A percentile compares a stretch with the other conserved stretches of the same genome.
Conservation (phyloP, 2,329 filamentous ascomycete genomes). For the Cladosporium sp. region DNA sequence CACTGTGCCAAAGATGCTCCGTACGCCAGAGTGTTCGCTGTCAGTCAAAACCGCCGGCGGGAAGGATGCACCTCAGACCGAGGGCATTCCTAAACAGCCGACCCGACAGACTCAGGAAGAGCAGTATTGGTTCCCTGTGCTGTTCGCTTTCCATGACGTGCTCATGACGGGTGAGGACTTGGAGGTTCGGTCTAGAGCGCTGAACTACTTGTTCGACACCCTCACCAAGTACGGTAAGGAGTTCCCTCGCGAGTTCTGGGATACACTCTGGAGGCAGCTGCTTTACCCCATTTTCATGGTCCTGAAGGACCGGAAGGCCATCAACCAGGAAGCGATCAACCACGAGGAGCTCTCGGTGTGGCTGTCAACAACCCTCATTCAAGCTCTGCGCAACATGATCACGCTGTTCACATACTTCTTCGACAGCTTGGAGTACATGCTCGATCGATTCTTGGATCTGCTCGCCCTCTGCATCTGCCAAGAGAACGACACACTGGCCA, state of each 20-base stretch:
- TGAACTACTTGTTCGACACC: slow-evolving; percentile 96
- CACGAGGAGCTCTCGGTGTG: slow-evolving; percentile 97
- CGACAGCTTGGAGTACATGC: slow-evolving; percentile 91
- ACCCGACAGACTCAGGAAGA: slow-evolving; percentile 87
- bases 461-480: slow-evolving; percentile 96
- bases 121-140: slow-evolving; percentile 96
- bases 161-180: slow-evolving; percentile 98
- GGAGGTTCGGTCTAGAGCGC: slow-evolving; percentile 80
- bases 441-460: slow-evolving; percentile 93
- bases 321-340: slow-evolving; percentile 91
- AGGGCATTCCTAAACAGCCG: slow-evolving; percentile 57
- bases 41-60: slow-evolving; percentile 56
- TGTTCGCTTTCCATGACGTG: slow-evolving; percentile 98
- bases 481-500: slow-evolving; percentile 96
- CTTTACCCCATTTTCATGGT: slow-evolving; percentile 99
- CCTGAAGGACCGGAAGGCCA: slow-evolving; percentile 79
- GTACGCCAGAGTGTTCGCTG: slow-evolving; percentile 89
- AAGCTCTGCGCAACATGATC: slow-evolving; percentile 96
- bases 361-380: slow-evolving; percentile 99
- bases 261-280: slow-evolving; percentile 94
- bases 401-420: slow-evolving; percentile 99
- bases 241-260: slow-evolving; percentile 95
- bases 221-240: slow-evolving; percentile 84
- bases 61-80: slow-evolving; percentile 45
- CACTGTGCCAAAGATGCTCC: slow-evolving; percentile 89